Evolutionary conservation across 2,329 filamentous ascomycete species (phyloP), one percentile per base, ranked within the genome.

Genomic region (Cladosporium halotolerans): DNA sequence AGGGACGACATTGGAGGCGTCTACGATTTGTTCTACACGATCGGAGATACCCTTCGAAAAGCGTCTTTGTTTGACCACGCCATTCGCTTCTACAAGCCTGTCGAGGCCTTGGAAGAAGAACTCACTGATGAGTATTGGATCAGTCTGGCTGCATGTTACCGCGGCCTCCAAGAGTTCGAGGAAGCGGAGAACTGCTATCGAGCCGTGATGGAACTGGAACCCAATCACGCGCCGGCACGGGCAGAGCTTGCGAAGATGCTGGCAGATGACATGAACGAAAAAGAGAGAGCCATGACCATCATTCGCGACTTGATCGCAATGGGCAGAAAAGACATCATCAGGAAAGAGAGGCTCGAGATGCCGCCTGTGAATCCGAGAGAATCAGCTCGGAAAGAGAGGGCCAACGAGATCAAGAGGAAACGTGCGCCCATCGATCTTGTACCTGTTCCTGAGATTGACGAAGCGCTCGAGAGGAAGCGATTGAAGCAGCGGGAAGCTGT

Each of bases 201-300:
- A 19, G 81, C 81, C 2, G 82, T 91, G 9, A 82, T 89, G 36
- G 82, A 89, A 48, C 79, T 83, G 55, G 86, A 95, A 57, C 75
- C 83, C 42, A 76, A 82, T 39, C 84, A 86, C 54, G 83, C 92
- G 45, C 85, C 90, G 57, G 88, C 89, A 38, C 84, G 89, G 38
- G 82, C 88, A 31, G 82, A 89, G 62, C 76, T 96, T 9, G 89
- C 89, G 10, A 90, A 87, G 62, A 82, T 96, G 68, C 96, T 95
- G 64, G 89, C 95, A 66, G 66, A 56, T 58, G 82, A 79, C 58
- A 79, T 80, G 42, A 84, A 84, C 57, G 82, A 85, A 71, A 83
- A 80, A 18, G 86, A 90, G 62, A 83, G 89, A 63, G 90, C 90
- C 1, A 81, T 90, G 55, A 83, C 86, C 55, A 80, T 90, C 47